Evolutionary conservation across 2,329 filamentous ascomycete species (phyloP), one percentile per base, ranked within the genome.

Genomic region (Fusarium drepaniforme): DNA sequence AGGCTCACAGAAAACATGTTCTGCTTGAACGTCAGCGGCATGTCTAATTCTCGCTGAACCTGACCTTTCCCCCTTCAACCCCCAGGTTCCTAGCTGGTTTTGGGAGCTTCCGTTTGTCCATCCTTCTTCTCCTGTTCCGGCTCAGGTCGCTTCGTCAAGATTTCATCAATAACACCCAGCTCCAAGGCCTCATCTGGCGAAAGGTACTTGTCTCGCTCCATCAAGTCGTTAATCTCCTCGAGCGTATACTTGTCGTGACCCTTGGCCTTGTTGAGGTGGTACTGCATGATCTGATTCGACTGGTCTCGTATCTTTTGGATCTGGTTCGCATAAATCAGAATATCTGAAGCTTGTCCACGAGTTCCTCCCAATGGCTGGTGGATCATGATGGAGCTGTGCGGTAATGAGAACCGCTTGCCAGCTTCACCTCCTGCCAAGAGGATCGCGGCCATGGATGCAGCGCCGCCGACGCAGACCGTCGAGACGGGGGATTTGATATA

Each of bases 161-260:
- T 96, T 85, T 96, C 92, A 82, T 99, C 97, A 72, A 99, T 92
- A 77, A 99, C 94, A 0, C 97, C 97, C 83, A 97, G 90, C 61
- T 97, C 94, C 79, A 95, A 87, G 11, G 97, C 97, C 86, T 99
- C 96, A 56, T 94, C 87, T 0, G 96, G 95, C 66, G 93, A 93
- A 89, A 99, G 90, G 79, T 98, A 98, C 80, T 97, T 97, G 83
- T 99, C 97, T 67, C 97, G 88, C 86, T 99, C 97, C 96, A 99
- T 98, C 83, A 98, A 90, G 82, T 93, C 94, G 83, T 97, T 96
- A 80, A 99, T 93, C 80, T 97, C 93, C 59, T 95, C 92, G 40
- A 97, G 80, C 38, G 88, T 92, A 82, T 95, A 92, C 83, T 94
- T 94, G 25, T 97, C 94, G 70, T 93, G 81, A 2, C 90, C 92